phyloP scores from a whole-genome alignment of 805 yeast genomes.

The Metschnikowia colocasiae region DNA sequence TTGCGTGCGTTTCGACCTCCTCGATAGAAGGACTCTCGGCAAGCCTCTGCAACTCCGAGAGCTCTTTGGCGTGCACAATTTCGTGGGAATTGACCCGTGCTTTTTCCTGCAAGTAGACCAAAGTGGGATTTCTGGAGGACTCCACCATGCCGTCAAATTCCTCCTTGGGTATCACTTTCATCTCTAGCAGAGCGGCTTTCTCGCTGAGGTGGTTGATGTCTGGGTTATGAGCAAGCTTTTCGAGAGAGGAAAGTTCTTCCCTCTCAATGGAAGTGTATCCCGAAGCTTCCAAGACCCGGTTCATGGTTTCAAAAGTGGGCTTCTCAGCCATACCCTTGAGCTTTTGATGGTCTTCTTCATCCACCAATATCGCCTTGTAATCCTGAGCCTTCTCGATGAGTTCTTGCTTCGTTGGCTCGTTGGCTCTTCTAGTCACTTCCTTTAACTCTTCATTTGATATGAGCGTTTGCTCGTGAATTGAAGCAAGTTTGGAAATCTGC shows the following conservation, averaged over 20 bases:
- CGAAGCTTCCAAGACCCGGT: conserved; percentile 12
- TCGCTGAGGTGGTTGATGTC: conserved; percentile 16
- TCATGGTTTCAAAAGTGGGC: conserved; percentile 25
- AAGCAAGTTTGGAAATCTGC: conserved; percentile 7
- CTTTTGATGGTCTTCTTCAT: not conserved
- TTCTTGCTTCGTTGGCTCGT: conserved; percentile 17
- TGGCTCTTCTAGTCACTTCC: conserved; percentile 8
- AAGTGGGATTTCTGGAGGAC: conserved; percentile 6
- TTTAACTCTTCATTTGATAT: conserved; percentile 4
- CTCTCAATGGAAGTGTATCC: conserved; percentile 12
- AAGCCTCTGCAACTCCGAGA: conserved; percentile 11
- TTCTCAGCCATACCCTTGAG: conserved; percentile 27
- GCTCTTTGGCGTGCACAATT: conserved; percentile 3
- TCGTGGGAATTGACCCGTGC: conserved; percentile 7
- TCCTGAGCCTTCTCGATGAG: conserved; percentile 7
- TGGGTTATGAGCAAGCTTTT: conserved; percentile 31
- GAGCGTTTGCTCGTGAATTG: conserved; percentile 1
- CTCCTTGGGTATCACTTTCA: conserved; percentile 8
- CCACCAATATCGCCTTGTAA: conserved; percentile 4
- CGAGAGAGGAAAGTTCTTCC: conserved; percentile 17
- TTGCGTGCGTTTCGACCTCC: conserved; percentile 16
- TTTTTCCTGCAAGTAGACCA: conserved; percentile 8
- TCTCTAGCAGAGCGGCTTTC: conserved; percentile 13
- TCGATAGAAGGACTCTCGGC: conserved; percentile 18
- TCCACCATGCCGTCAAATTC: conserved; percentile 5